phyloP scores from a whole-genome alignment of 306 rosid genomes.

The peach (Prunus persica) region DNA sequence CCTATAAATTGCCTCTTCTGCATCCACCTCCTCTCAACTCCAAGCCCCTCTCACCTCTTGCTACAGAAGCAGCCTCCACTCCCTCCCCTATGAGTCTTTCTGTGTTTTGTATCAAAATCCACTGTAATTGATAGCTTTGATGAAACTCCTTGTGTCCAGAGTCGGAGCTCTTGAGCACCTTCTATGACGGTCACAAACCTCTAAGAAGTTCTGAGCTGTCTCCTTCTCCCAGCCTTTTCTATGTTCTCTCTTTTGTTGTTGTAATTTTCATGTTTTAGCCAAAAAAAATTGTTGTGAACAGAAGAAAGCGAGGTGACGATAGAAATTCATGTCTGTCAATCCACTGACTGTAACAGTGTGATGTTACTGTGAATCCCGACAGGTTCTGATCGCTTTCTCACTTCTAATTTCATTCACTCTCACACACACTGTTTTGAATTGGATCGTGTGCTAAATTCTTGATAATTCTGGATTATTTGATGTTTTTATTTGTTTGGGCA shows the following conservation, averaged over 20 bases:
- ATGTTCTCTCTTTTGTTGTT: not conserved
- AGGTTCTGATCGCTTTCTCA: slow-evolving; percentile 76
- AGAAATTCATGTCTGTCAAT: slow-evolving; percentile 25
- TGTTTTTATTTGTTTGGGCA: slow-evolving; percentile 10
- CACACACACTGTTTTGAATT: not conserved
- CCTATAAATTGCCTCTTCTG: not conserved
- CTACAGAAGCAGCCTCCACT: not conserved
- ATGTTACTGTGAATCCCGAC: slow-evolving; percentile 85
- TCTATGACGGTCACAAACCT: slow-evolving; percentile 81
- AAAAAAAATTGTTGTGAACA: not conserved
- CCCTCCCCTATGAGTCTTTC: not conserved
- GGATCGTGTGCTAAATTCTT: not conserved
- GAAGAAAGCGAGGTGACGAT: slow-evolving; percentile 20
- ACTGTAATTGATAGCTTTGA: slow-evolving; percentile 41
- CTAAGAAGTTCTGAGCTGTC: slow-evolving; percentile 98
- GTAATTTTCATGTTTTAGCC: not conserved
- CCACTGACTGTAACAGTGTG: slow-evolving; percentile 35
- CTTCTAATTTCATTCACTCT: not conserved
- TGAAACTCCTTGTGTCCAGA: slow-evolving; percentile 48
- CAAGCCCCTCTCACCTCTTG: not conserved
- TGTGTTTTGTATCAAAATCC: not conserved
- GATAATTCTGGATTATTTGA: not conserved
- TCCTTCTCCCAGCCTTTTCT: too few species aligned
- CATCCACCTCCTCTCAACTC: not conserved
- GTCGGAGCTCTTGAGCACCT: slow-evolving; percentile 34